These are phyloP conservation scores for Colletotrichum lini DNA, from an alignment of 2,329 filamentous ascomycete genomes.

Conservation along the genomic window DNA sequence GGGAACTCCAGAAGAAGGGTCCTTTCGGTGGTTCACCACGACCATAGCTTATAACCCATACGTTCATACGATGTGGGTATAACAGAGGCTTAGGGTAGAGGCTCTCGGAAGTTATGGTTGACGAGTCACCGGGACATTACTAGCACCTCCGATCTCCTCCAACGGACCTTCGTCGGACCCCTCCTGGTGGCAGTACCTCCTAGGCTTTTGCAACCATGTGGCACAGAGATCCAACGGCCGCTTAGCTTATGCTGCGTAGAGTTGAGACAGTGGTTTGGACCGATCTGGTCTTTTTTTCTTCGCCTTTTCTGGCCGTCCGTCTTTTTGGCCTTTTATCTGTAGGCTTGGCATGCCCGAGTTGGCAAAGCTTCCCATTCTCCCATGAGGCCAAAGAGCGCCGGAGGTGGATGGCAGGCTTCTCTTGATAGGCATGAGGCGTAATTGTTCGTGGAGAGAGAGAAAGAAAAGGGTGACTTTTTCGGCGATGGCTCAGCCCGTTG, in stretches of 20 bases:
- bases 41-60: not conserved
- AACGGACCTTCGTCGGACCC: too few species aligned
- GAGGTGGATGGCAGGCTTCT: not conserved
- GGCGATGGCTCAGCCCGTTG: too few species aligned
- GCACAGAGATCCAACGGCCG: not conserved
- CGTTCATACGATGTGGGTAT: not conserved
- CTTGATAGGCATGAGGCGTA: too few species aligned
- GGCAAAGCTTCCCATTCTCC: not conserved
- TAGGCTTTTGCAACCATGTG: too few species aligned
- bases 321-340: not conserved
- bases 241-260: not conserved
- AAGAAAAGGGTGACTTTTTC: too few species aligned
- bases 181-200: too few species aligned
- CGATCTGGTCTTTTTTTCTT: not conserved
- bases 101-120: not conserved
- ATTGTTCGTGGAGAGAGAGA: too few species aligned
- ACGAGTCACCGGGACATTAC: not conserved
- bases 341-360: not conserved
- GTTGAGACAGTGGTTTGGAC: not conserved
- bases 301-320: not conserved
- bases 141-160: too few species aligned
- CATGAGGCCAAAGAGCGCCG: not conserved
- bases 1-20: not conserved
- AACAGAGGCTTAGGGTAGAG: not conserved
- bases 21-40: not conserved